A percentile compares a stretch with the other conserved stretches of the same genome.
These are phyloP conservation scores for Cocos nucifera DNA, from an alignment of 176 grass and related monocot genomes.

Conservation along the genomic window DNA sequence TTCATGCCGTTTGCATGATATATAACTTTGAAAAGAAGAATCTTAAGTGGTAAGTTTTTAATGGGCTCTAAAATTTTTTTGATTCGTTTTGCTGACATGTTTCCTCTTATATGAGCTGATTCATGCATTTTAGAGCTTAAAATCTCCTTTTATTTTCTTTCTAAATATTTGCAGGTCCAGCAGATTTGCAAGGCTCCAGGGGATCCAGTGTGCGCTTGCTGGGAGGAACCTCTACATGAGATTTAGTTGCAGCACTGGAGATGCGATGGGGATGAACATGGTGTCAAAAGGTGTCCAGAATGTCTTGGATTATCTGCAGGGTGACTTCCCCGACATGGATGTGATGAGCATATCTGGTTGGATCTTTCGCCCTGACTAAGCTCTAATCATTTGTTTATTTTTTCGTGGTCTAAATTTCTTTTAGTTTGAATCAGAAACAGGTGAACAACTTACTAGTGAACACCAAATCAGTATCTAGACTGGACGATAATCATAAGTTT, in stretches of 20 bases:
- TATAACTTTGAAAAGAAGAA: too few relatives aligned
- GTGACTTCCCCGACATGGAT: constrained; percentile 87
- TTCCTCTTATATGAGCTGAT: too few relatives aligned
- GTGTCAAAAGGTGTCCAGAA: constrained; percentile 89
- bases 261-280: constrained; percentile 99
- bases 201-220: constrained; percentile 61
- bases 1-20: too few relatives aligned
- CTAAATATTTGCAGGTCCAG: constrained; percentile 42
- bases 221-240: constrained; percentile 97
- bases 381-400: not conserved
- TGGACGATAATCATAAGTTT: too few relatives aligned
- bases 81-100: too few relatives aligned
- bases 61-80: too few relatives aligned
- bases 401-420: not conserved
- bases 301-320: constrained; percentile 70
- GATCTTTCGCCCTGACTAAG: not conserved
- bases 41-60: too few relatives aligned
- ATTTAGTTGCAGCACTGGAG: constrained; percentile 81
- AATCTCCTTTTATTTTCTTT: not conserved
- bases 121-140: too few relatives aligned
- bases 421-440: too few relatives aligned
- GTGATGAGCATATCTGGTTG: constrained; percentile 85
- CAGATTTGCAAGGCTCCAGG: constrained; percentile 76
- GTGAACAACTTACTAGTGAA: too few relatives aligned
- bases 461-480: too few relatives aligned